Base-by-base conservation (phyloP, 2,329 filamentous ascomycete species). In the Fusarium floridanum region DNA sequence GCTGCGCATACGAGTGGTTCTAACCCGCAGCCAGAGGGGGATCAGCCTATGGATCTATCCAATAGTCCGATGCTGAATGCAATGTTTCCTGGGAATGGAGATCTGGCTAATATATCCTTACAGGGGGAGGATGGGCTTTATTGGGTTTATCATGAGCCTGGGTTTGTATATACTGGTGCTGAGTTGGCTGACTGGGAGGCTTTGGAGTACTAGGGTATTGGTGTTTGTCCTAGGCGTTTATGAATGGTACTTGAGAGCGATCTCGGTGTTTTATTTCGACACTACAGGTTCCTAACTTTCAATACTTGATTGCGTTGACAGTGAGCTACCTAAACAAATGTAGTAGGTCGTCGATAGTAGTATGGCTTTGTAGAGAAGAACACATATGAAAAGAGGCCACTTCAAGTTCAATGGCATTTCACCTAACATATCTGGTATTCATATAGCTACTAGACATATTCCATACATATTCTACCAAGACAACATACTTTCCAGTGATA, bases 141-240 rank as follows among this genome's bases (percentile, higher is more conserved):
- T 36, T 72, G 66, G 69, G 61, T 74, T 3, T 74, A 74, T 53
- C 70, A 67, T 14, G 63, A 71, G 22, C 43, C 70, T 2, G 68
- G 61, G 2, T 59, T 74, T 22, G 62, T 65, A 1, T 69, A 63
- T 12, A 74, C 70, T 5, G 71, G 70, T 8, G 64, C 63, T 5
- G 70, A 73, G 24, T 53, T 68, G 36, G 36, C 68, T 14, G 72
- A 73, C 37, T 73, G 70, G 70, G 70, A 70, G 20, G 60, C 50
- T 61, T 22, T 72, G 56, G 66, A 72, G 56, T 59, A 59, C 22
- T 59, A 59, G 22, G 34, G 8, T 32, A 12, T 32, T 9, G 11
- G 10, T 29, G 24, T 50, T 29, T 29, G 20, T 53, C 17, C 17
- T 17, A 7, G 17, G 48, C 48, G 48, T 53, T 32, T 5, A 50